These are phyloP conservation scores for Syzygium syzygioides DNA, from an alignment of 441 rosid species.

Conservation along the genomic window DNA sequence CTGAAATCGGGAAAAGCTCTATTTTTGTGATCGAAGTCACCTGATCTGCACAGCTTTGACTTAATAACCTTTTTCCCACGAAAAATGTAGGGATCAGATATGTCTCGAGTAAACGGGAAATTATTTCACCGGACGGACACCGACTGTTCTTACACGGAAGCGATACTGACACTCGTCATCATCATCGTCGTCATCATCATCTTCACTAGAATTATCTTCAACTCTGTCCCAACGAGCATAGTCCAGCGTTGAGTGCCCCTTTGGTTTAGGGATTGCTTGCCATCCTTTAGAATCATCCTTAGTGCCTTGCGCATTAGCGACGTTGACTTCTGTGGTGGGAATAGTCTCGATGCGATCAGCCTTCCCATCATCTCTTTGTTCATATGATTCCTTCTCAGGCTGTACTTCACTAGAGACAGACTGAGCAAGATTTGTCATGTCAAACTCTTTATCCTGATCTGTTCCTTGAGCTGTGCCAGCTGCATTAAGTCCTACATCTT, in stretches of 20 bases:
- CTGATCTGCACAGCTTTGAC: not conserved
- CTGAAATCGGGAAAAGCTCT: not conserved
- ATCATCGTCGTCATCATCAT: conserved; percentile 45
- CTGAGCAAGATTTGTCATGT: conserved; percentile 16
- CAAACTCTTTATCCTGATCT: conserved; percentile 17
- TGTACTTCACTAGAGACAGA: conserved; percentile 23
- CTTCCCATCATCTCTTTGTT: conserved; percentile 11
- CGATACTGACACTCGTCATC: conserved; percentile 65
- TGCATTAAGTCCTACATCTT: not conserved
- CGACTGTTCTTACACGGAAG: conserved; percentile 76
- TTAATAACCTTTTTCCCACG: not conserved
- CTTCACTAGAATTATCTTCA: conserved; percentile 74
- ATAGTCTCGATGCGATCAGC: conserved; percentile 14
- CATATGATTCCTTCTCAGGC: conserved; percentile 19
- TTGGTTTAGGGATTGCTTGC: conserved; percentile 96
- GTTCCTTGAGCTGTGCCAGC: not conserved
- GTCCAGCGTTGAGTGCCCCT: conserved; percentile 87
- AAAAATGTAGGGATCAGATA: not conserved
- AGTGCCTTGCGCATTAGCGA: conserved; percentile 20
- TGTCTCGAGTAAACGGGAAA: not conserved
- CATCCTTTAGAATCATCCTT: conserved; percentile 54
- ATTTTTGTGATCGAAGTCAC: not conserved
- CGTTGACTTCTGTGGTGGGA: conserved; percentile 17
- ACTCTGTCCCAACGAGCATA: conserved; percentile 86
- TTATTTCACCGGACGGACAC: conserved; percentile 74